Evolutionary conservation across 805 yeast genomes (phyloP), one percentile per base, ranked within the genome.

Genomic region (Pichia insulana): DNA sequence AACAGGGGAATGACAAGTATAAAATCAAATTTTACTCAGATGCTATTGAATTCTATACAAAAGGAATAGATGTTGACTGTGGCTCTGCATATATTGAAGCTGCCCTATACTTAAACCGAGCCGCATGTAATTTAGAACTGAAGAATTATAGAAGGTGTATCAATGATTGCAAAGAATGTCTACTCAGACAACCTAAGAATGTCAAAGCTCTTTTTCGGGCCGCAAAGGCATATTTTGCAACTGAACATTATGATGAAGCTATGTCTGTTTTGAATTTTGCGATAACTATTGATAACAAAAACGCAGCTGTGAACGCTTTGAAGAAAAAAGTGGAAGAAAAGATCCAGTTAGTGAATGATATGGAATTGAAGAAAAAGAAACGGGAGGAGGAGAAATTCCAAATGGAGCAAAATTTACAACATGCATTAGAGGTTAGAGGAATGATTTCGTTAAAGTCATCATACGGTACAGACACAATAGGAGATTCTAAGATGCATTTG

Each of bases 1-100:
- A 75, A 47, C 97, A 90, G 58, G 99, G 98, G 6, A 92, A 94
- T 59, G 97, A 87, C 13, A 74, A 84, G 45, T 92, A 72, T 64
- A 80, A 76, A 58, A 66, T 67, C 9, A 85, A 81, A 52, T 76
- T 80, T 53, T 92, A 74, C 63, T 71, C 74, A 43, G 76, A 77
- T 49, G 98, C 98, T 0, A 68, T 85, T 34, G 82, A 76, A 42
- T 81, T 69, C 54, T 92, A 92, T 55, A 78, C 80, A 28, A 79
- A 84, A 56, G 97, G 94, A 2, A 54, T 92, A 20, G 87, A 78
- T 11, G 76, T 83, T 30, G 73, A 77, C 36, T 76, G 87, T 55
- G 77, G 70, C 5, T 80, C 71, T 13, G 60, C 62, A 12, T 67
- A 63, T 5, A 64, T 87, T 20, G 74, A 75, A 30, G 72, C 76